Percentiles rank a stretch among this genome's conserved stretches.
Conservation (phyloP, 306 rosid genomes). For the Sicyos baderoa region DNA sequence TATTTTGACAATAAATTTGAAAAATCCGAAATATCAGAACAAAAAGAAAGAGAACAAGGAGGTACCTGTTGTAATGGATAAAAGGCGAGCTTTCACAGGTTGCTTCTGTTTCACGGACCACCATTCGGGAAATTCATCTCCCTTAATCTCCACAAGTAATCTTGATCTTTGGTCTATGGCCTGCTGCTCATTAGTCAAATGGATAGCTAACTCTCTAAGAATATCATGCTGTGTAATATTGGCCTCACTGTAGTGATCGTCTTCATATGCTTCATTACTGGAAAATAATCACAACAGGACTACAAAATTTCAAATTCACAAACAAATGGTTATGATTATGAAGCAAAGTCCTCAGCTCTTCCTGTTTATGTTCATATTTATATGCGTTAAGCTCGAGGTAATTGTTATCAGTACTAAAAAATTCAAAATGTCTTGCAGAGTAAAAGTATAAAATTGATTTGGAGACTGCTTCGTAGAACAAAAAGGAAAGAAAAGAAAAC, state of each 20-base stretch:
- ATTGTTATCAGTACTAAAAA: not conserved
- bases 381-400: not conserved
- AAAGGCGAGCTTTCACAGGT: conserved; percentile 28
- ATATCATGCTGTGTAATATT: conserved; percentile 42
- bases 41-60: conserved; percentile 6
- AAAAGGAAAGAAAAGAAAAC: too few species aligned
- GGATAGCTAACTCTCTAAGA: conserved; percentile 60
- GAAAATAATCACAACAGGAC: conserved; percentile 6
- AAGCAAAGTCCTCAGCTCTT: too few species aligned
- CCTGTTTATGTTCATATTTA: too few species aligned
- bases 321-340: not conserved
- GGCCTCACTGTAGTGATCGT: conserved; percentile 39
- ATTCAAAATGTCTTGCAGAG: not conserved
- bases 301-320: conserved; percentile 10
- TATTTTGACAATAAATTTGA: too few species aligned
- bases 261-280: conserved; percentile 30
- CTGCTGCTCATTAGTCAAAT: conserved; percentile 24
- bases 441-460: too few species aligned
- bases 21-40: too few species aligned
- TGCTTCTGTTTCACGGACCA: conserved; percentile 33
- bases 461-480: too few species aligned
- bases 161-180: conserved; percentile 31
- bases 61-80: conserved; percentile 64
- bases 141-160: conserved; percentile 32
- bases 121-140: conserved; percentile 45